Conservation (phyloP, 768 basidiomycete species). For the Panellus pusillus region DNA sequence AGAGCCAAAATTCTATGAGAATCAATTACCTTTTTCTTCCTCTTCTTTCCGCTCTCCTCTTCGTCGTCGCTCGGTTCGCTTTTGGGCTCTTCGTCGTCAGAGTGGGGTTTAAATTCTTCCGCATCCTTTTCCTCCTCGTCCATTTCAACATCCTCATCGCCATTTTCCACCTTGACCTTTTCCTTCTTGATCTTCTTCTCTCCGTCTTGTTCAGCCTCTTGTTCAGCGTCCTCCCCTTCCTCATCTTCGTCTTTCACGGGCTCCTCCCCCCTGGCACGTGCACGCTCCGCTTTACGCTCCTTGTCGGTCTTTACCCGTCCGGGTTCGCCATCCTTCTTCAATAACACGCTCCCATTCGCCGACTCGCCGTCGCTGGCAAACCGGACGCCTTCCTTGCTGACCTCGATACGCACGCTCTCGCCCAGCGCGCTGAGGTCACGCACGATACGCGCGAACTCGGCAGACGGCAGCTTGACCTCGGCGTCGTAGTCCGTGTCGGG, state of each 20-base stretch:
- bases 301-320: constrained; percentile 43
- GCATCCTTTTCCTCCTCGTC: constrained; percentile 54
- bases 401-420: constrained; percentile 94
- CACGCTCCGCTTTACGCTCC: constrained; percentile 32
- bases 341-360: constrained; percentile 83
- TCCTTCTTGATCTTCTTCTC: constrained; percentile 50
- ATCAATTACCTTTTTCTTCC: constrained; percentile 62
- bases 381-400: constrained; percentile 91
- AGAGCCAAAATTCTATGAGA: neutral
- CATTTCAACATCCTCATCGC: constrained; percentile 52
- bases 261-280: constrained; percentile 24
- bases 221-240: constrained; percentile 35
- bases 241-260: constrained; percentile 41
- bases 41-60: constrained; percentile 59
- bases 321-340: constrained; percentile 72
- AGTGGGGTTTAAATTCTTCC: constrained; percentile 42
- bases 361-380: constrained; percentile 94
- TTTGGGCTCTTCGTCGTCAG: constrained; percentile 46
- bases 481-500: constrained; percentile 98
- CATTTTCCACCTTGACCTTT: constrained; percentile 40
- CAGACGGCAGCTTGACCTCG: constrained; percentile 79
- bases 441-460: constrained; percentile 91
- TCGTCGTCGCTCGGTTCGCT: constrained; percentile 51
- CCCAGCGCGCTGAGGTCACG: constrained; percentile 88
- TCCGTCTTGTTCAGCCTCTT: constrained; percentile 39